Conservation (phyloP, 257 asterid species). For the Forsythia viridissima region DNA sequence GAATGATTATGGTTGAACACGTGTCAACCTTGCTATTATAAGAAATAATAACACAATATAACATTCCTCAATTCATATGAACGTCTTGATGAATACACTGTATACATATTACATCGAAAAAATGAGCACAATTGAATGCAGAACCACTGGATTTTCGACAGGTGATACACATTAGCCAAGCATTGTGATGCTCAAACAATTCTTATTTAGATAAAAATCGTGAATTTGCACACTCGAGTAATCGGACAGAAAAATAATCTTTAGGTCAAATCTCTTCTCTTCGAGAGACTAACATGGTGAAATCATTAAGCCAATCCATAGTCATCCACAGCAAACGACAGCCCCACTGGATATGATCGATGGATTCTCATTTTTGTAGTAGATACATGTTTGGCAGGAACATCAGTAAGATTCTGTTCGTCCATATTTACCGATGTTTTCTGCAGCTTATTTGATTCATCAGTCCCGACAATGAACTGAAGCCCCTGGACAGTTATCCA, state of each 20-base stretch:
- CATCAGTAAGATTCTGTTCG: conserved; percentile 23
- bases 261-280: not conserved
- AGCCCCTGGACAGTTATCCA: conserved; percentile 50
- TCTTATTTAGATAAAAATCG: not conserved
- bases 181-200: not conserved
- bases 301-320: conserved; percentile 34
- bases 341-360: conserved; percentile 61
- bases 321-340: conserved; percentile 47
- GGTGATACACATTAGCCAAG: not conserved
- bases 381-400: conserved; percentile 31
- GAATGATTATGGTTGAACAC: not conserved
- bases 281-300: not conserved
- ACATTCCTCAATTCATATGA: not conserved
- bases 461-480: conserved; percentile 54
- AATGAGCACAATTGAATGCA: not conserved
- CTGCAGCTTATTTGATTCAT: conserved; percentile 38
- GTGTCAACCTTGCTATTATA: not conserved
- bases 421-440: conserved; percentile 30
- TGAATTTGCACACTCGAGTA: not conserved
- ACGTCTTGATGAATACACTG: not conserved
- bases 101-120: not conserved
- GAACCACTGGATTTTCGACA: not conserved
- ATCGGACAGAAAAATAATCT: not conserved
- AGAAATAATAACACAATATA: not conserved
- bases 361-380: conserved; percentile 65